Conservation (phyloP, 495 filamentous ascomycete species). For the Daldinia caldariorum region DNA sequence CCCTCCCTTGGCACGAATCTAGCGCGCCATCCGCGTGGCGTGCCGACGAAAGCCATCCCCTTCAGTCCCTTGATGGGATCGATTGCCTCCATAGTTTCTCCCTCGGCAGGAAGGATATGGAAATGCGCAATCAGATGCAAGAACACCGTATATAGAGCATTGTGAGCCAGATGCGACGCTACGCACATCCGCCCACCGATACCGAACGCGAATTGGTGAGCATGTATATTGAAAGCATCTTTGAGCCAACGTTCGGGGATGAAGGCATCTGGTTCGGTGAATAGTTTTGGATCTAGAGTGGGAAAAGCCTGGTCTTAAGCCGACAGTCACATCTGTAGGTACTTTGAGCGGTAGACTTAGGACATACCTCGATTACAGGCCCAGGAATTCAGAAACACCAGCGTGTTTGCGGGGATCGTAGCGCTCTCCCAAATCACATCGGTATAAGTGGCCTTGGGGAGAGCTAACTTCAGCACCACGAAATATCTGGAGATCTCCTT, state of each 20-base stretch:
- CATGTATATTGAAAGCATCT: constrained; percentile 58
- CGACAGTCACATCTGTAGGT: too few species aligned
- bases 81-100: constrained; percentile 23
- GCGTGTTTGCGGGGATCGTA: constrained; percentile 69
- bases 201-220: constrained; percentile 75
- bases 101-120: constrained; percentile 34
- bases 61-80: constrained; percentile 29
- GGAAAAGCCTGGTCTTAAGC: not conserved
- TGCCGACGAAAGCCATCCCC: constrained; percentile 20
- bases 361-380: constrained; percentile 20
- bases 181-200: constrained; percentile 77
- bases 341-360: too few species aligned
- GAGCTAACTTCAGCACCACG: constrained; percentile 77
- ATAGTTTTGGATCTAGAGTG: constrained; percentile 65
- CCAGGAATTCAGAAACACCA: constrained; percentile 67
- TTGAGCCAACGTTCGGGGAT: constrained; percentile 73
- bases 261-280: constrained; percentile 67
- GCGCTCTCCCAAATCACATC: constrained; percentile 69
- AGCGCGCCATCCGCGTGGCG: constrained; percentile 32
- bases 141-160: constrained; percentile 74
- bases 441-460: constrained; percentile 71
- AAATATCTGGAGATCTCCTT: constrained; percentile 77
- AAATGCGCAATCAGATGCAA: constrained; percentile 75
- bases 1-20: constrained; percentile 31
- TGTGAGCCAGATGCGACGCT: constrained; percentile 74